Conservation (phyloP, 208 protist genomes). For the Acanthamoeba lugdunensis region DNA sequence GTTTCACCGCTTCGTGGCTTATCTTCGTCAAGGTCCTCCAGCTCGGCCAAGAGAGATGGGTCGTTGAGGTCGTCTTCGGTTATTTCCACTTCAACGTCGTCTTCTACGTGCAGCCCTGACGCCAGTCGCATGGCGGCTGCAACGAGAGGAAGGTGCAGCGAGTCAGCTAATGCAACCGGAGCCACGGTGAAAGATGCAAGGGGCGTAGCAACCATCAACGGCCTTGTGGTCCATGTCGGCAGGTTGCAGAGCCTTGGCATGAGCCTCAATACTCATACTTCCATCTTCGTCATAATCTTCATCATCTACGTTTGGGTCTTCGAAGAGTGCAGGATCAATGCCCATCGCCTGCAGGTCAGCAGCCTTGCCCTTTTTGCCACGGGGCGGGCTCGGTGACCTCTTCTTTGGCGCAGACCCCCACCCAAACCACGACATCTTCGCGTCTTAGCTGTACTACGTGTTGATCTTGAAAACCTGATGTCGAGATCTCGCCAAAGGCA, state of each 20-base stretch:
- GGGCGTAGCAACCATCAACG: neutral
- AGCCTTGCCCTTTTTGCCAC: neutral
- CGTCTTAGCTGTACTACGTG: neutral
- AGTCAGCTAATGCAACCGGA: neutral
- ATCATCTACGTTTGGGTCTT: neutral
- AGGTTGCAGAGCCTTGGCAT: slow-evolving; percentile 18
- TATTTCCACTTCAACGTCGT: slow-evolving; percentile 54
- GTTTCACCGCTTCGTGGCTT: neutral
- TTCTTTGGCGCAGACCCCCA: slow-evolving; percentile 16
- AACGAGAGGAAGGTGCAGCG: neutral
- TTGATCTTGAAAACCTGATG: neutral
- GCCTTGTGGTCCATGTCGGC: neutral
- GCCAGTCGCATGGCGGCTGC: slow-evolving; percentile 12
- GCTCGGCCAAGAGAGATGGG: slow-evolving; percentile 35
- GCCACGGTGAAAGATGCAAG: neutral
- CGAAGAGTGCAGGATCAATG: slow-evolving; percentile 10
- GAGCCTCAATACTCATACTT: neutral
- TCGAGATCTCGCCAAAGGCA: neutral
- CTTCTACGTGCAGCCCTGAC: slow-evolving; percentile 7
- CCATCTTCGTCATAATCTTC: neutral
- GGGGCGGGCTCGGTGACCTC: neutral
- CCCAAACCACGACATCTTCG: slow-evolving; percentile 15
- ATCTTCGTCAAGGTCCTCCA: slow-evolving; percentile 19
- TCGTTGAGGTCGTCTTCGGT: slow-evolving; percentile 64
- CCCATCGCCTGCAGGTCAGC: neutral